Base-by-base conservation (phyloP, 2,329 filamentous ascomycete species). In the Talaromyces albobiverticillius region DNA sequence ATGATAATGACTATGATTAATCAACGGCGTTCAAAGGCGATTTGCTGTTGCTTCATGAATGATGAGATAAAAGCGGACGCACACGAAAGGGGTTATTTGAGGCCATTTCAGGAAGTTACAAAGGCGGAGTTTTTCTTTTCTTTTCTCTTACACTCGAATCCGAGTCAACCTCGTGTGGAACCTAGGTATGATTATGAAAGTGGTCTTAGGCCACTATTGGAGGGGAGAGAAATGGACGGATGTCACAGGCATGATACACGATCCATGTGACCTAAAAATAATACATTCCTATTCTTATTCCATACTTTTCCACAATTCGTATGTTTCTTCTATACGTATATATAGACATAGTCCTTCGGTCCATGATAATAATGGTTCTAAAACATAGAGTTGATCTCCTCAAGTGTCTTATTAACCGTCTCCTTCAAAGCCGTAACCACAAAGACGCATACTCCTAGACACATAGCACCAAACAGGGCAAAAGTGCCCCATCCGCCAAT, bases 311-410 rank as follows among this genome's bases (percentile, higher is more conserved):
- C n/a, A n/a, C n/a, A 34, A 14, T n/a, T 34, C 29, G n/a, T n/a
- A 31, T 11, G 29, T 7, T 31, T 31, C 9, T 31, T 31, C 9
- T 6, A 7, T 7, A 31, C 13, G 9, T 31, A 31, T 31, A 31
- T 11, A 31, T 11, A 11, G 13, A 11, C 29, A 31, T 11, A 3
- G 9, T 31, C 29, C 13, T 10, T 31, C 29, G n/a, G n/a, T n/a
- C n/a, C n/a, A n/a, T 31, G 13, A 32, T 32, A 32, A 13, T 11
- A 32, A 32, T 4, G 11, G 11, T 34, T 34, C n/a, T 49, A 47
- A 60, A 84, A 84, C 56, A 85, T 65, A 10, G 78, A 66, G 49
- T 84, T 81, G 2, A 84, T 71, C 66, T 84, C 82, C 34, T 76
- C 79, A 49, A 80, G 78, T 0, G 79, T 80, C 34, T 79, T 73